phyloP scores from a whole-genome alignment of 257 asterid genomes.

The Primulina tabacum region DNA sequence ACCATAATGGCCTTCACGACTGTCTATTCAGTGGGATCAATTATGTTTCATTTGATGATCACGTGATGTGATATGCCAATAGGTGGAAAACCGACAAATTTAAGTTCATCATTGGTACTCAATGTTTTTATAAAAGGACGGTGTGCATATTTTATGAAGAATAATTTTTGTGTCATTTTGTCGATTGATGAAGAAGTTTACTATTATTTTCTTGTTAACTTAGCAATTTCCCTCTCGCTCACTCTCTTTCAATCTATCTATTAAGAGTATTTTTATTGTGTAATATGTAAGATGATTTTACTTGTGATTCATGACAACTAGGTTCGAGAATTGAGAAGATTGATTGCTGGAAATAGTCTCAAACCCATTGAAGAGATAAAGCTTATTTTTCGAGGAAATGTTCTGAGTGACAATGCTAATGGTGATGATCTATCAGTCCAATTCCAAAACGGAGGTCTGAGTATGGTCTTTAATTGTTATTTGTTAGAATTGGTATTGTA shows the following conservation, averaged over 20 bases:
- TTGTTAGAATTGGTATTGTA: constrained; percentile 11
- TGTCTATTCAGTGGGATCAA: not conserved
- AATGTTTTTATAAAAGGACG: not conserved
- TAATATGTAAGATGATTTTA: not conserved
- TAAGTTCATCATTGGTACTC: not conserved
- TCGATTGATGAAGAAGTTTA: not conserved
- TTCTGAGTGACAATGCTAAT: constrained; percentile 51
- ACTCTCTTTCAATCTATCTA: not conserved
- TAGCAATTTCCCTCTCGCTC: not conserved
- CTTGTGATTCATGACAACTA: constrained; percentile 23
- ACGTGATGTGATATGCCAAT: no score
- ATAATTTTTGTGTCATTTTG: no score
- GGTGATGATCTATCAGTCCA: constrained; percentile 49
- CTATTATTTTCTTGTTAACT: not conserved
- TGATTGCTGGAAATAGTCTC: constrained; percentile 54
- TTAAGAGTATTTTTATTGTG: not conserved
- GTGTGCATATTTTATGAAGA: not conserved
- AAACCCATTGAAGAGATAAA: constrained; percentile 51
- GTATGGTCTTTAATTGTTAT: constrained; percentile 8
- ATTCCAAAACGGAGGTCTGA: constrained; percentile 63
- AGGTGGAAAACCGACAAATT: not conserved
- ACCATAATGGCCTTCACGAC: not conserved
- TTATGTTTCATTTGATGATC: not conserved
- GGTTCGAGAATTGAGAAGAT: constrained; percentile 78
- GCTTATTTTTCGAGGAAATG: constrained; percentile 71